phyloP scores from a whole-genome alignment of 345 rosid genomes.

The Populus deltoides region DNA sequence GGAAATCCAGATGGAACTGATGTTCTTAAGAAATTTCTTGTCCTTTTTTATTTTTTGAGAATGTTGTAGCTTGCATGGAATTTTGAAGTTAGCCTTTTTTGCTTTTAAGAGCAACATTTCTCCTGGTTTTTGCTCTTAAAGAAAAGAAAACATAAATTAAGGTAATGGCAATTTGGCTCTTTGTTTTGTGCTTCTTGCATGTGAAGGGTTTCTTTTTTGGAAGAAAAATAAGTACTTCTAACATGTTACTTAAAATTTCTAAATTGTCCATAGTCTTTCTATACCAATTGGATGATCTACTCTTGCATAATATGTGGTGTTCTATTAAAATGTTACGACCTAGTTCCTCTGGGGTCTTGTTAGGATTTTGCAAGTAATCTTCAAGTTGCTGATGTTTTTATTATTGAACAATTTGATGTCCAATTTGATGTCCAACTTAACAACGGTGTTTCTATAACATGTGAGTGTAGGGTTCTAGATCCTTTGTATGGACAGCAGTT shows the following conservation, averaged over 20 bases:
- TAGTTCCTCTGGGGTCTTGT: too few relatives aligned
- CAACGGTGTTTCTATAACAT: neutral
- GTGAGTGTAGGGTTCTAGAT: conserved; percentile 77
- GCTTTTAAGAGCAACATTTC: neutral
- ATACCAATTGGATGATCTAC: too few relatives aligned
- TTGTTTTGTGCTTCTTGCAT: neutral
- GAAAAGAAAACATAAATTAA: too few relatives aligned
- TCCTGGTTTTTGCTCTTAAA: neutral
- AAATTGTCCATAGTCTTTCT: neutral
- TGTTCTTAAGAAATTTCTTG: neutral
- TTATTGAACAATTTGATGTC: too few relatives aligned
- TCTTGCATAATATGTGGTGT: neutral
- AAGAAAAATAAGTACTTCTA: neutral
- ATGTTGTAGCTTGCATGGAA: neutral
- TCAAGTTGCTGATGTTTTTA: neutral
- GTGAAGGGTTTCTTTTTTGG: too few relatives aligned
- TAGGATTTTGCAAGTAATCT: neutral
- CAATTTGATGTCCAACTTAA: too few relatives aligned
- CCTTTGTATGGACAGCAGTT: conserved; percentile 97
- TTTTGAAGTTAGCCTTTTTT: neutral
- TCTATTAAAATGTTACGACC: neutral
- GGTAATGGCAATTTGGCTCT: neutral
- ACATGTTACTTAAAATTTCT: neutral
- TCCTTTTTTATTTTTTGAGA: too few relatives aligned
- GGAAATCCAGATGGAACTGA: neutral